Evolutionary conservation across 2,329 filamentous ascomycete genomes (phyloP), one percentile per base, ranked within the genome.

Genomic region (Aspergillus tanneri): DNA sequence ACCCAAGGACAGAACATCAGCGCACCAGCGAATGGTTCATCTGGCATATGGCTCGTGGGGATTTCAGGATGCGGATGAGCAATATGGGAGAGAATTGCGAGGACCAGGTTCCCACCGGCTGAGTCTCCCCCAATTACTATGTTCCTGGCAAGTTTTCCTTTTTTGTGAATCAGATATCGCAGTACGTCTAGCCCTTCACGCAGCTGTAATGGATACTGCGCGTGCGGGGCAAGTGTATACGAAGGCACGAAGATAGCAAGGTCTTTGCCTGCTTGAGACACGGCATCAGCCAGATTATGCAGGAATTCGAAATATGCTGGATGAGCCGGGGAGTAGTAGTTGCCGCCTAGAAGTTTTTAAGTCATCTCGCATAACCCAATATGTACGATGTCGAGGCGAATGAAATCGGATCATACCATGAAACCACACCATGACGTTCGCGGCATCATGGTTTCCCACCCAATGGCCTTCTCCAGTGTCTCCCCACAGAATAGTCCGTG

Each of bases 51-150:
- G n/a, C n/a, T n/a, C n/a, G n/a, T n/a, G n/a, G n/a, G n/a, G 60
- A 79, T 64, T 0, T 73, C 67, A 0, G 75, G 69, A 46, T 80
- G 78, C 0, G 79, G 78, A 54, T 83, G 80, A 1, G 55, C 45
- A 9, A 64, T n/a, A 36, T 64, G 62, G 11, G 53, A 54, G 4
- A 64, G 47, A 8, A 62, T 40, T n/a, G 41, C 46, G 19, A 56
- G 41, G 23, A 42, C 55, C 37, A 66, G 53, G 43, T 65, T 66
- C 6, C 55, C 64, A 12, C 64, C 64, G 2, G 64, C 64, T 3
- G 62, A 64, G 45, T 66, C 64, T 11, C 64, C 64, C 23, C 54
- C 64, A 11, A 67, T 43, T 11, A 62, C 34, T 16, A 66, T 55
- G 12, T 61, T 47, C 1, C 52, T 55, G 5, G 63, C 57, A 5